Evolutionary conservation across 1,139 yeast species (phyloP), one percentile per base, ranked within the genome.

Genomic region (Nakaseomyces uthaithaninus): DNA sequence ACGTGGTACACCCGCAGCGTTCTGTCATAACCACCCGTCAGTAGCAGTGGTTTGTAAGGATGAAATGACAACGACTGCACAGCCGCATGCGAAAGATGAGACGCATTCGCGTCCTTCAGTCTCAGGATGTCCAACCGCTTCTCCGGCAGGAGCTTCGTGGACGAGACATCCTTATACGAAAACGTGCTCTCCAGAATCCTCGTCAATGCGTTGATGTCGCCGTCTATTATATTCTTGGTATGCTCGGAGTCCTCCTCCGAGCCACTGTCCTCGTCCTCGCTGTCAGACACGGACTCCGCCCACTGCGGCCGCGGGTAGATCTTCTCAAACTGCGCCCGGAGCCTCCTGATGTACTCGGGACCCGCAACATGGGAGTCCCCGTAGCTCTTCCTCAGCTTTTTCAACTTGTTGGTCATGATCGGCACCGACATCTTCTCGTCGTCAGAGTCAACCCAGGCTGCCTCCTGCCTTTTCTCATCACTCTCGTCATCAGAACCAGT

Each of bases 1-100:
- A 89, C 76, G 55, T 91, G 94, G 60, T 80, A 91, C 20, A 93
- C 68, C 53, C 98, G 70, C 43, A 91, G 61, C 0, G 96, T 83
- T 53, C 86, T 74, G 59, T 93, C 99, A 57, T 81, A 87, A 19
- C 99, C 99, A 45, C 93, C 94, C 0, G 95, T 83, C 45, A 91
- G 65, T 37, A 91, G 64, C 33, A 93, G 44, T 22, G 98, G 95
- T 54, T 84, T 93, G 6, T 74, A 67, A 10, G 84, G 85, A 60
- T 93, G 98, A 72, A 91, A 91, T 10, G 82, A 71, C 38, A 93
- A 57, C 1, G 91, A 68, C 62, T 87, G 97, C 19, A 93, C 75
- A 1, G 87, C 95, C 0, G 95, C 72, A 50, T 73, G 75, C 11
- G 95, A 75, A 3, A 74, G 66, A 45, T 74, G 77, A 35, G 76